phyloP scores from a whole-genome alignment of 2,329 filamentous ascomycete genomes.

The Chaetothyriales sp. region DNA sequence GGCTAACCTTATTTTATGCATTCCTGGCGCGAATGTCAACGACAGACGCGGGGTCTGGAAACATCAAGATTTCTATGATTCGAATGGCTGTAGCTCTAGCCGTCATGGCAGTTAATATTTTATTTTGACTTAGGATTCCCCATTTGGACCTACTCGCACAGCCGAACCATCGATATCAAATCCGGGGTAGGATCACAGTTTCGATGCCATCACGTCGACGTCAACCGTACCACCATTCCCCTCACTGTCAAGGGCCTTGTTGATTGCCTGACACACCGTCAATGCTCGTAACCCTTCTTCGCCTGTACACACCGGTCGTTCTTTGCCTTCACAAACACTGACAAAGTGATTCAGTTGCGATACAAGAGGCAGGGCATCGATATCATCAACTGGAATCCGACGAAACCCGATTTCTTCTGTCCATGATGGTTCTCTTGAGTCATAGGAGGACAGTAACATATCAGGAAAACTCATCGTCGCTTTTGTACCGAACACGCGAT shows the following conservation, averaged over 20 bases:
- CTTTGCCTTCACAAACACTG: conserved; percentile 2
- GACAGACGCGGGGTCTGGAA: background rate
- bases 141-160: too few relatives aligned
- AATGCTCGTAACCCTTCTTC: conserved; percentile 7
- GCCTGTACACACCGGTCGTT: conserved; percentile 6
- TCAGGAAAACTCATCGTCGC: conserved; percentile 8
- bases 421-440: background rate
- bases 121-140: background rate
- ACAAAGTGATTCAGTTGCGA: conserved; percentile 10
- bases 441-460: conserved; percentile 3
- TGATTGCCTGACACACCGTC: conserved; percentile 6
- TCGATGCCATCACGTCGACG: background rate
- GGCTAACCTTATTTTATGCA: background rate
- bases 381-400: background rate
- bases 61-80: background rate
- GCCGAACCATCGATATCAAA: too few relatives aligned
- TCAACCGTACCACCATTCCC: background rate
- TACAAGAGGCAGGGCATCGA: conserved; percentile 1
- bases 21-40: background rate
- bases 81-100: background rate
- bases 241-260: conserved; percentile 1
- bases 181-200: background rate
- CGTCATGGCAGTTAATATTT: background rate
- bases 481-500: conserved; percentile 7
- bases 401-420: background rate